Base-by-base conservation (phyloP, 192 early-diverging fungal species). In the Backusella tuberculispora region DNA sequence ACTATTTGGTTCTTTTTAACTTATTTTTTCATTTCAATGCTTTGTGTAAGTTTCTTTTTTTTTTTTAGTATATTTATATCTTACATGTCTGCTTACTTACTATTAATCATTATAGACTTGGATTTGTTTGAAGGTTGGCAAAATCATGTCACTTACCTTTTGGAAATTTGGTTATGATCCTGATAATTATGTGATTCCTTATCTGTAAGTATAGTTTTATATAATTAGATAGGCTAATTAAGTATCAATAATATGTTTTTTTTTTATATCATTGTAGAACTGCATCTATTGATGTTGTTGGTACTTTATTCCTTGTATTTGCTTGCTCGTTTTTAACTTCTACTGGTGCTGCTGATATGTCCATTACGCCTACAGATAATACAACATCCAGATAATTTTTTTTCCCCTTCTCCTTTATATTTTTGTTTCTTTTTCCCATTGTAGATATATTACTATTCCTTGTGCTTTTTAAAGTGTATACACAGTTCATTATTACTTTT, bases 91-190 rank as follows among this genome's bases (percentile, higher is more conserved):
- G 37, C 44, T 13, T 41, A 40, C 63, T 42, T 46, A 34, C 67
- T 13, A 63, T 66, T 5, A 10, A 21, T 70, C 77, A 14, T 1
- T 69, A 26, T 65, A 84, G 82, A 44, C 75, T 74, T 41, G 86
- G 26, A 78, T 85, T 13, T 77, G 90, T 12, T 76, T 93, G 42
- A 70, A 78, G 21, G 72, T 92, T 56, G 88, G 85, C 9, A 82
- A 84, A 46, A 67, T 71, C 13, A 85, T 87, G 63, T 90, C 90
- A 17, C 75, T 78, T 17, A 48, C 75, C 29, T 83, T 91, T 67
- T 94, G 92, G 92, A 65, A 78, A 8, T 75, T 81, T 41, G 87
- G 88, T 8, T 89, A 91, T 68, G 92, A 94, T 63, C 92, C 92
- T 4, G 92, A 94, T 73, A 92, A 92, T 79, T 92, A 88, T 78